These are phyloP conservation scores for Termitomyces sp. DNA, from an alignment of 768 basidiomycete genomes.

Conservation along the genomic window DNA sequence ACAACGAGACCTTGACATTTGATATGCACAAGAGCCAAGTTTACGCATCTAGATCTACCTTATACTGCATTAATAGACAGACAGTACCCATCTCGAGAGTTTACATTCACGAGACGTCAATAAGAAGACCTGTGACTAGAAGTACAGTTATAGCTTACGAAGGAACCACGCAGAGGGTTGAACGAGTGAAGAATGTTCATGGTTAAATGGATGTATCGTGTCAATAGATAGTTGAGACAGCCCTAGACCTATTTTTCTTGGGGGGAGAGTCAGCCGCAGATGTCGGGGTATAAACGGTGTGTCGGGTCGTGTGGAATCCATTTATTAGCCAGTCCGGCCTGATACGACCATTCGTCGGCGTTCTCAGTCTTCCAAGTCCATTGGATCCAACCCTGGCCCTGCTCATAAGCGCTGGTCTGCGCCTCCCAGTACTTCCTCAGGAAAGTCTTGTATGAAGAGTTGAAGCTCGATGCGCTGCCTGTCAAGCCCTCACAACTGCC, in stretches of 20 bases:
- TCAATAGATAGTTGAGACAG: no score
- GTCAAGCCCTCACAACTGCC: constrained; percentile 76
- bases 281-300: constrained; percentile 50
- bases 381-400: constrained; percentile 70
- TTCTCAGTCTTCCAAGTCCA: constrained; percentile 86
- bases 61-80: no score
- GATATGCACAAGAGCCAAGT: background rate
- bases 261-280: constrained; percentile 42
- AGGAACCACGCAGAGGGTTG: no score
- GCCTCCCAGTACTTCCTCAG: constrained; percentile 83
- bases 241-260: background rate
- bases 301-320: constrained; percentile 76
- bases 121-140: background rate
- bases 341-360: constrained; percentile 90
- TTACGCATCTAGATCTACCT: background rate
- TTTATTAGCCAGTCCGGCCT: constrained; percentile 72
- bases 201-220: background rate
- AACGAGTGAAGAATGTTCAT: background rate
- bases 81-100: background rate
- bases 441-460: constrained; percentile 75
- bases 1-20: constrained; percentile 23
- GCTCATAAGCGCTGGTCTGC: constrained; percentile 72
- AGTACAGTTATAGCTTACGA: background rate
- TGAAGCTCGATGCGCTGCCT: constrained; percentile 73
- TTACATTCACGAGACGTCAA: background rate